Evolutionary conservation across 176 grass and related monocot genomes (phyloP).

Genomic region (Carex kokanica): DNA sequence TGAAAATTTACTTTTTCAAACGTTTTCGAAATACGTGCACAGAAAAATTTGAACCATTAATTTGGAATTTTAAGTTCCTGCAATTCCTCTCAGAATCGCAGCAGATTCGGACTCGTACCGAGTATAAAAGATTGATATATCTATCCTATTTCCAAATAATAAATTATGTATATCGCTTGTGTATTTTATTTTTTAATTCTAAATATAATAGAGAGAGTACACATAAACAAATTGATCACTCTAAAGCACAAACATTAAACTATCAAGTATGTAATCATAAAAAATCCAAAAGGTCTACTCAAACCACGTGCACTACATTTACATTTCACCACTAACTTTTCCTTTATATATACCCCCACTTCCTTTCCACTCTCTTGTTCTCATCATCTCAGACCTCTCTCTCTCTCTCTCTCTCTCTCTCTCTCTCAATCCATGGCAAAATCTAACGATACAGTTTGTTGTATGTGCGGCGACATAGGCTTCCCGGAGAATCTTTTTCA

Average conservation of each 20-base stretch:
- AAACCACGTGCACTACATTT: conserved; percentile 27
- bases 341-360: conserved; percentile 26
- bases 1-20: no score
- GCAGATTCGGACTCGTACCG: no score
- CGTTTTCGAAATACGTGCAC: no score
- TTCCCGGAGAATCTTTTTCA: conserved; percentile 98
- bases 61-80: no score
- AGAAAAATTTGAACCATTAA: no score
- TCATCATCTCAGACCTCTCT: background rate
- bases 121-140: no score
- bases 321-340: conserved; percentile 35
- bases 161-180: no score
- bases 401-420: background rate
- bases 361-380: background rate
- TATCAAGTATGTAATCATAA: background rate
- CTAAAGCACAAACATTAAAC: background rate
- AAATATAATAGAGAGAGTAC: no score
- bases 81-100: no score
- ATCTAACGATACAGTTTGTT: conserved; percentile 48
- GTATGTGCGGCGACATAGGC: conserved; percentile 98
- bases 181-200: no score
- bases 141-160: no score
- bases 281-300: background rate
- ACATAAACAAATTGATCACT: no score
- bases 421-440: conserved; percentile 29